A percentile compares a stretch with the other conserved stretches of the same genome.
Conservation (phyloP, 2,329 filamentous ascomycete genomes). For the Aspergillus pseudoviridinutans region DNA sequence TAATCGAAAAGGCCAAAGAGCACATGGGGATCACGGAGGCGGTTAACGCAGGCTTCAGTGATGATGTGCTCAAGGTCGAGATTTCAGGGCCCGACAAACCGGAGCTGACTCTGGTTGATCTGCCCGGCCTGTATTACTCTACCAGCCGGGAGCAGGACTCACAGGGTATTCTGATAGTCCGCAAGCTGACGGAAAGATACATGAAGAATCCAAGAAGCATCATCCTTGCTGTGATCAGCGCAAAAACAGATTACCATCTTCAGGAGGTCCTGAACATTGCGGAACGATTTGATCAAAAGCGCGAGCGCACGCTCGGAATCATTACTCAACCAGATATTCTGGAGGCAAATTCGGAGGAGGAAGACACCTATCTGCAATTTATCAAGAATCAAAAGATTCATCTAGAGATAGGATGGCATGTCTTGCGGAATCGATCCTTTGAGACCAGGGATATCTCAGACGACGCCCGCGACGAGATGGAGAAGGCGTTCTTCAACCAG, state of each 20-base stretch:
- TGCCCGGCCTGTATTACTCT: conserved; percentile 56
- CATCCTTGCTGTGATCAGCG: conserved; percentile 53
- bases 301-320: conserved; percentile 40
- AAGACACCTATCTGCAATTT: conserved; percentile 33
- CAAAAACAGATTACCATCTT: conserved; percentile 51
- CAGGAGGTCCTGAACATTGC: conserved; percentile 55
- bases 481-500: conserved; percentile 31
- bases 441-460: conserved; percentile 27
- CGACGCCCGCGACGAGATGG: conserved; percentile 27
- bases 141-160: conserved; percentile 51
- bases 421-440: conserved; percentile 43
- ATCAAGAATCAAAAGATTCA: conserved; percentile 39
- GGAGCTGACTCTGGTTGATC: conserved; percentile 58
- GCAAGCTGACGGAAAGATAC: conserved; percentile 49
- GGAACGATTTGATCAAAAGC: conserved; percentile 27
- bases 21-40: conserved; percentile 44
- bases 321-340: conserved; percentile 48
- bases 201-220: conserved; percentile 58
- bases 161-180: conserved; percentile 51
- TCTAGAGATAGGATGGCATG: conserved; percentile 49
- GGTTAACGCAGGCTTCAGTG: conserved; percentile 17
- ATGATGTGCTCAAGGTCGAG: conserved; percentile 57
- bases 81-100: conserved; percentile 58
- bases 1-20: conserved; percentile 52
- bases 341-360: conserved; percentile 30